phyloP scores from a whole-genome alignment of 176 grass and related monocot genomes.

The Raddia distichophylla region DNA sequence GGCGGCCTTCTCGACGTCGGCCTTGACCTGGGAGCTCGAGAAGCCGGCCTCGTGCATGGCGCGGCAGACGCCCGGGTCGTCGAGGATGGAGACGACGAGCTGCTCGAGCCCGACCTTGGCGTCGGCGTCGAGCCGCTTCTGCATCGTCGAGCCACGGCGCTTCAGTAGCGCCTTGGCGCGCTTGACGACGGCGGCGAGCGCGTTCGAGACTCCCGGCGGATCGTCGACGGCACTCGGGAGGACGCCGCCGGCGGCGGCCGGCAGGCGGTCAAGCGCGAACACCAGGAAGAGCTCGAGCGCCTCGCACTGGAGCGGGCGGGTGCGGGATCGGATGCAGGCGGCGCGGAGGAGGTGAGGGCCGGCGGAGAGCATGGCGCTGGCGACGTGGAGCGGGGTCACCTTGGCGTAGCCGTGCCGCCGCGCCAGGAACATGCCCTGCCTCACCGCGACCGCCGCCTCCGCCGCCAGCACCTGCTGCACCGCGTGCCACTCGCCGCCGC shows the following conservation, averaged over 20 bases:
- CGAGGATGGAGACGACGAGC: conserved; percentile 61
- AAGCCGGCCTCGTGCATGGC: conserved; percentile 62
- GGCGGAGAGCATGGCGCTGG: conserved; percentile 49
- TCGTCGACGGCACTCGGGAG: neutral
- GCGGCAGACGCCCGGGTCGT: conserved; percentile 63
- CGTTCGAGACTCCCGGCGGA: conserved; percentile 54
- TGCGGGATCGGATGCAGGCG: conserved; percentile 55
- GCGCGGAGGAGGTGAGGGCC: conserved; percentile 40
- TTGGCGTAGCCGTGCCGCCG: conserved; percentile 43
- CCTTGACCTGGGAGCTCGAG: conserved; percentile 56
- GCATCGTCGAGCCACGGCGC: conserved; percentile 33
- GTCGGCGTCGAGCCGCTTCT: neutral
- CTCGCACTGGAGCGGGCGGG: conserved; percentile 59
- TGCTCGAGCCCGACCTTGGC: conserved; percentile 58
- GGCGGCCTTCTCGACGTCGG: conserved; percentile 42
- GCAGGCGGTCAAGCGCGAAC: conserved; percentile 60
- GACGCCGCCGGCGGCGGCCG: neutral
- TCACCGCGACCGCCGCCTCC: conserved; percentile 49
- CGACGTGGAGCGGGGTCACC: conserved; percentile 61
- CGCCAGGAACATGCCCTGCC: conserved; percentile 50
- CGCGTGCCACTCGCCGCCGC: too few relatives aligned
- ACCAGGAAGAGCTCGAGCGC: conserved; percentile 62
- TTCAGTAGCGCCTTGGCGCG: conserved; percentile 52
- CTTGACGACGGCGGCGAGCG: conserved; percentile 60
- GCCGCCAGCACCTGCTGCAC: conserved; percentile 33